Percentiles rank a stretch among this genome's conserved stretches.
Conservation (phyloP, 164 flowering plant genomes). For the Aristolochia californica region DNA sequence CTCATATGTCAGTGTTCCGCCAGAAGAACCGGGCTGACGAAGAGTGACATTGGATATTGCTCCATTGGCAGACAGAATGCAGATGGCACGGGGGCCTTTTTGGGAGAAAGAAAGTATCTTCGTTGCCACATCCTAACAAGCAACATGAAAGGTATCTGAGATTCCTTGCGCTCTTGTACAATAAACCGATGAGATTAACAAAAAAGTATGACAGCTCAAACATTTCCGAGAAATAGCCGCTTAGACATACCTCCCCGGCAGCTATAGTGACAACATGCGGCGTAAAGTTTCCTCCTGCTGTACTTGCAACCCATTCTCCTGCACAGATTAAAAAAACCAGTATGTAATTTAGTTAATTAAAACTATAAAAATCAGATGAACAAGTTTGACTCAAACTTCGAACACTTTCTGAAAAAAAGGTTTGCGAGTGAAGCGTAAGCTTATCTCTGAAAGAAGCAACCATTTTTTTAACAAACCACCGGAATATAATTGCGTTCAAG, state of each 20-base stretch:
- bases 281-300: conserved; percentile 69
- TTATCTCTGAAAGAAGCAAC: no score
- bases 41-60: conserved; percentile 73
- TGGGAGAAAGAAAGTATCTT: conserved; percentile 59
- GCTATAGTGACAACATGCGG: conserved; percentile 70
- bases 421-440: no score
- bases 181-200: no score
- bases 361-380: neutral
- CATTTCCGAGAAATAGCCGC: neutral
- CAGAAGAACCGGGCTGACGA: conserved; percentile 76
- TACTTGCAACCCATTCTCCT: conserved; percentile 57
- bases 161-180: neutral
- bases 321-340: conserved; percentile 11
- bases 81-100: conserved; percentile 61
- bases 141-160: neutral
- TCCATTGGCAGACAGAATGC: conserved; percentile 86
- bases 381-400: no score
- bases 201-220: neutral
- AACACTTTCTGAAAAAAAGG: no score
- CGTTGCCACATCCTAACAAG: conserved; percentile 62
- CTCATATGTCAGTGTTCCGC: conserved; percentile 79
- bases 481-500: no score
- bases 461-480: no score
- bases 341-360: conserved; percentile 1
- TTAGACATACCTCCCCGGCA: conserved; percentile 61